A percentile compares a stretch with the other conserved stretches of the same genome.
Conservation (phyloP, 768 basidiomycete genomes). For the Termitomyces sp. region DNA sequence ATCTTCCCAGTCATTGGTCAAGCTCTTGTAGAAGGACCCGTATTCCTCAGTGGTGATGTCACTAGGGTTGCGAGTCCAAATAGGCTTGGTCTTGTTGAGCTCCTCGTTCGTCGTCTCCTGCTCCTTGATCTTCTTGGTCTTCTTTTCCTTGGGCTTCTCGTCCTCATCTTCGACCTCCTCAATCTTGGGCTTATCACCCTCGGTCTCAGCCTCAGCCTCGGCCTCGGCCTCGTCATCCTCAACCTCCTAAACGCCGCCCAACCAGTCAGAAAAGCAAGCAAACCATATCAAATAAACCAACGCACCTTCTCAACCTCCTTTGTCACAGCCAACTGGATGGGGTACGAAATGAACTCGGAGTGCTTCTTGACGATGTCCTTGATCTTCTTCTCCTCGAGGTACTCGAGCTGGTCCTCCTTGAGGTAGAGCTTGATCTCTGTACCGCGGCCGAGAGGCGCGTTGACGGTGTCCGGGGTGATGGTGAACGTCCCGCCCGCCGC, state of each 20-base stretch:
- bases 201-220: slow-evolving; percentile 65
- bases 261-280: not conserved
- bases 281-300: slow-evolving; percentile 1
- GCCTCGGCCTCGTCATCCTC: slow-evolving; percentile 77
- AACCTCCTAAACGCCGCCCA: slow-evolving; percentile 55
- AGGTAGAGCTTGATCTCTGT: slow-evolving; percentile 87
- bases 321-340: slow-evolving; percentile 95
- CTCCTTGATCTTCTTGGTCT: slow-evolving; percentile 94
- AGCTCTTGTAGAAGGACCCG: slow-evolving; percentile 95
- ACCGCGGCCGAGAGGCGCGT: slow-evolving; percentile 90
- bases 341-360: slow-evolving; percentile 99
- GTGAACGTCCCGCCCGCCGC: slow-evolving; percentile 99
- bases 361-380: slow-evolving; percentile 99
- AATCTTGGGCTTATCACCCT: slow-evolving; percentile 70
- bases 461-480: slow-evolving; percentile 89
- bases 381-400: slow-evolving; percentile 98
- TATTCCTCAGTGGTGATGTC: slow-evolving; percentile 96
- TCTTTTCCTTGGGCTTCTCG: slow-evolving; percentile 83
- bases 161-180: slow-evolving; percentile 83
- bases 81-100: slow-evolving; percentile 99
- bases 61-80: slow-evolving; percentile 97
- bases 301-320: slow-evolving; percentile 99
- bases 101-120: slow-evolving; percentile 86
- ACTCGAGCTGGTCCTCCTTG: slow-evolving; percentile 99
- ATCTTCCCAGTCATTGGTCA: slow-evolving; percentile 99